A percentile compares a stretch with the other conserved stretches of the same genome.
Evolutionary conservation across 192 early-diverging fungal genomes (phyloP).

Genomic region (Backusella morwellensis): DNA sequence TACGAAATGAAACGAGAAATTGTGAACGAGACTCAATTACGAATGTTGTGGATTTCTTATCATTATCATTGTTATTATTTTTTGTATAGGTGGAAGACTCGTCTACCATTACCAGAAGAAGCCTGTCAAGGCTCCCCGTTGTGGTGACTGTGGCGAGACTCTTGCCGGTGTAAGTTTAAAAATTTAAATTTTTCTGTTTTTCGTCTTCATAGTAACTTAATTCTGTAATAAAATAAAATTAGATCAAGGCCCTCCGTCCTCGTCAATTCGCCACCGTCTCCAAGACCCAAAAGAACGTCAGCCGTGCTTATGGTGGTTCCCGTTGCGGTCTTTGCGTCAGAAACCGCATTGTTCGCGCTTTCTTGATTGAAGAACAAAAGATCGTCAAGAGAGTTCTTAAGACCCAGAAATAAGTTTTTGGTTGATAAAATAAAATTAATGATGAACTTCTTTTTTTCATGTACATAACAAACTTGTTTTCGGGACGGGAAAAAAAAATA

Average conservation of each 20-base stretch:
- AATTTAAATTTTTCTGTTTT: not conserved
- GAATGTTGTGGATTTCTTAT: not conserved
- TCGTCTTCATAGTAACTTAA: not conserved
- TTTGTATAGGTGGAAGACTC: conserved; percentile 78
- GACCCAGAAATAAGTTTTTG: conserved; percentile 47
- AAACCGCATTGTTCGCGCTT: conserved; percentile 93
- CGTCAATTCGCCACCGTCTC: conserved; percentile 87
- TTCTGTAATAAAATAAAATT: too few species aligned
- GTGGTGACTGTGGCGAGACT: conserved; percentile 93
- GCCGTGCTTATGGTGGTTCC: conserved; percentile 96
- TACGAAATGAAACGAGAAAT: not conserved
- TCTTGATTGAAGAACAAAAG: conserved; percentile 99
- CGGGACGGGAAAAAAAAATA: not conserved
- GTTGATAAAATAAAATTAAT: not conserved
- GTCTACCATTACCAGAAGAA: conserved; percentile 91
- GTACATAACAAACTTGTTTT: not conserved
- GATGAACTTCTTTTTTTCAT: not conserved
- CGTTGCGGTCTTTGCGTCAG: conserved; percentile 82
- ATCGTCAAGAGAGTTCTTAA: conserved; percentile 99
- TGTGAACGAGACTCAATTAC: not conserved
- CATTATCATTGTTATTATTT: not conserved
- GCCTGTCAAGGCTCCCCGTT: conserved; percentile 87
- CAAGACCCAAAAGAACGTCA: conserved; percentile 90
- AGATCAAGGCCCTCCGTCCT: conserved; percentile 77
- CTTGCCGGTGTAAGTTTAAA: conserved; percentile 80